phyloP scores from a whole-genome alignment of 2,329 filamentous ascomycete species.

The Sporothrix inflata region DNA sequence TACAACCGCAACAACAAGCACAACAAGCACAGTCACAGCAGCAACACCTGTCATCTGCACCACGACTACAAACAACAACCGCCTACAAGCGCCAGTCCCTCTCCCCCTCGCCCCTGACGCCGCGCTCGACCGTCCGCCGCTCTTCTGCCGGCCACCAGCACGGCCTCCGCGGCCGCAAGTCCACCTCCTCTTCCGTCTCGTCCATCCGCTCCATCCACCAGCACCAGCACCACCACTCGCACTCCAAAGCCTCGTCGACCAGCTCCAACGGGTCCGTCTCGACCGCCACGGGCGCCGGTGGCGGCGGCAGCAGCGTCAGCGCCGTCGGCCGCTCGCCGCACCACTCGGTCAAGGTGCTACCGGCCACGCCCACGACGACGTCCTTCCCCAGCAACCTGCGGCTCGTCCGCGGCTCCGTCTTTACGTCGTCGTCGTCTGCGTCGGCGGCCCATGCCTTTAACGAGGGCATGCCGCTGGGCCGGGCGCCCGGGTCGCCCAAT shows the following conservation, averaged over 20 bases:
- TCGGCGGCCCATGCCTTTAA: constrained; percentile 57
- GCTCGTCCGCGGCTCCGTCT: constrained; percentile 64
- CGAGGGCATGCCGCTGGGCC: constrained; percentile 56
- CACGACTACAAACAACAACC: constrained; percentile 26
- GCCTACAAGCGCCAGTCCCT: constrained; percentile 73
- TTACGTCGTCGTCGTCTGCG: neutral
- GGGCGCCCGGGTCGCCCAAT: constrained; percentile 57
- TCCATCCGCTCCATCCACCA: constrained; percentile 91
- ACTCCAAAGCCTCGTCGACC: constrained; percentile 92
- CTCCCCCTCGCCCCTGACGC: constrained; percentile 85
- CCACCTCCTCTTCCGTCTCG: constrained; percentile 92
- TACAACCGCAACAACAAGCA: neutral
- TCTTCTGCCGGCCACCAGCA: constrained; percentile 69
- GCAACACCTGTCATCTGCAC: constrained; percentile 22
- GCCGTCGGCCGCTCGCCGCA: constrained; percentile 73
- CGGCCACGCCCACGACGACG: constrained; percentile 76
- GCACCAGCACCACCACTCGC: constrained; percentile 81
- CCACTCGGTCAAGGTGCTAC: constrained; percentile 91
- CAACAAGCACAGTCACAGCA: neutral
- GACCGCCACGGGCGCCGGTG: constrained; percentile 60
- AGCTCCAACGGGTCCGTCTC: constrained; percentile 79
- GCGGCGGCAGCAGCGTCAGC: constrained; percentile 67
- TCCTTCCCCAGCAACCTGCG: constrained; percentile 85
- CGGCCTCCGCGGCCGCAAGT: constrained; percentile 88
- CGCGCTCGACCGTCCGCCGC: constrained; percentile 75